These are phyloP conservation scores for Penicillium cataractarum DNA, from an alignment of 495 filamentous ascomycete genomes.

Conservation along the genomic window DNA sequence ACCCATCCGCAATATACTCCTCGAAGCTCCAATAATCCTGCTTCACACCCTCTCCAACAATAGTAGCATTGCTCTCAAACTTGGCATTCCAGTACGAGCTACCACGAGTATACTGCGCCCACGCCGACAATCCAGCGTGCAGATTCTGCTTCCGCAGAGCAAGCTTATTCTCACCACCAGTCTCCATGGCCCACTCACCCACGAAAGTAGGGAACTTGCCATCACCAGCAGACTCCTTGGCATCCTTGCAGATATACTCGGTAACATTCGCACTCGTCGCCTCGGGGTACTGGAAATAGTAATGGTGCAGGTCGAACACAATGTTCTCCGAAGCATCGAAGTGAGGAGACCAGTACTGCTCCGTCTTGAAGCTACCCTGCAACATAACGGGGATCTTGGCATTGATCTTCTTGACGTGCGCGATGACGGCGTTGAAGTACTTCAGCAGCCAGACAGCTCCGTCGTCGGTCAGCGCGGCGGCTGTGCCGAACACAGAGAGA, in stretches of 20 bases:
- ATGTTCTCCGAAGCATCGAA: slow-evolving; percentile 27
- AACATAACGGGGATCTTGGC: slow-evolving; percentile 33
- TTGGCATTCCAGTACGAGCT: slow-evolving; percentile 36
- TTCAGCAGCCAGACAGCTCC: slow-evolving; percentile 34
- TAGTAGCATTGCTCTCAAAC: slow-evolving; percentile 26
- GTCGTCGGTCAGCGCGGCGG: slow-evolving; percentile 30
- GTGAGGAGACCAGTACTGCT: slow-evolving; percentile 28
- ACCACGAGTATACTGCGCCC: slow-evolving; percentile 25
- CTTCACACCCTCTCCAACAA: slow-evolving; percentile 29
- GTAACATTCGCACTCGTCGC: slow-evolving; percentile 31
- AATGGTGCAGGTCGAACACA: slow-evolving; percentile 39
- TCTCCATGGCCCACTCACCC: slow-evolving; percentile 36
- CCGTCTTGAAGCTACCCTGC: slow-evolving; percentile 35
- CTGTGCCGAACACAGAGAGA: slow-evolving; percentile 33
- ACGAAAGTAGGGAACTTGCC: slow-evolving; percentile 39
- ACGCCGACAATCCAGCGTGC: slow-evolving; percentile 27
- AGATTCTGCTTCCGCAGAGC: slow-evolving; percentile 30
- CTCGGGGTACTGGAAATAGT: slow-evolving; percentile 32
- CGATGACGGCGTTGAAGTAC: slow-evolving; percentile 31
- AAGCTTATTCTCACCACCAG: slow-evolving; percentile 26
- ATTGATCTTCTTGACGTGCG: slow-evolving; percentile 23
- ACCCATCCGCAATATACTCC: slow-evolving; percentile 24
- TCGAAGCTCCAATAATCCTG: slow-evolving; percentile 34
- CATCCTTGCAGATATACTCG: slow-evolving; percentile 25
- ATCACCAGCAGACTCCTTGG: slow-evolving; percentile 20